Evolutionary conservation across 1,284 basidiomycete genomes (phyloP), one percentile per base, ranked within the genome.

Genomic region (Limonomyces culmigenus): DNA sequence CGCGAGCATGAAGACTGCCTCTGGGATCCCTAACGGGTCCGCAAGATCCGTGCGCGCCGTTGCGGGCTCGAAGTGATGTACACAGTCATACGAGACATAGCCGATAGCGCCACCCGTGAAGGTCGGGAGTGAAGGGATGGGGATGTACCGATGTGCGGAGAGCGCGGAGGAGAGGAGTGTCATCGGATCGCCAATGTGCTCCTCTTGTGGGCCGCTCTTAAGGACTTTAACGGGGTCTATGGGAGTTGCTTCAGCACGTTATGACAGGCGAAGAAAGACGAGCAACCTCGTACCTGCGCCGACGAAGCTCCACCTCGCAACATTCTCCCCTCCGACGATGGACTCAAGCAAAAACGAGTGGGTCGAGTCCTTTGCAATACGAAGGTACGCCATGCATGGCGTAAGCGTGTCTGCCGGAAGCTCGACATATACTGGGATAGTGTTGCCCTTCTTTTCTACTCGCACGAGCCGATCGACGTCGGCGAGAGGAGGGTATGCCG

Each of bases 91-190:
- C 11, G 87, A 74, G 45, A 98, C 88, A 59, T 96, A 98, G 32
- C 95, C 95, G 48, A 98, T 88, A 0, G 93, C 93, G 36, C 95
- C 95, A 35, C 95, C 95, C 19, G 93, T 96, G 53, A 98, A 97
- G 0, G 91, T 93, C 1, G 85, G 79, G 29, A 96, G 67, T 53
- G 91, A 84, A 4, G 88, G 88, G 12, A 96, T 74, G 52, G 81
- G 79, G 52, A 95, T 72, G 53, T 95, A 97, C 54, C 81, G 70
- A 63, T 95, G 92, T 39, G 77, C 62, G 12, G 76, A 63, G 20
- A 99, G 74, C 52, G 95, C 89, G 46, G 73, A 76, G 58, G 98
- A 85, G 36, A 99, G 69, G 16, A 70, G 71, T 17, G 60, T 52
- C 60, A 93, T 75, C 4, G 95, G 95, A 54, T 99, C 95, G 1